Base-by-base conservation (phyloP, 345 rosid genomes). In the Dimocarpus longan region DNA sequence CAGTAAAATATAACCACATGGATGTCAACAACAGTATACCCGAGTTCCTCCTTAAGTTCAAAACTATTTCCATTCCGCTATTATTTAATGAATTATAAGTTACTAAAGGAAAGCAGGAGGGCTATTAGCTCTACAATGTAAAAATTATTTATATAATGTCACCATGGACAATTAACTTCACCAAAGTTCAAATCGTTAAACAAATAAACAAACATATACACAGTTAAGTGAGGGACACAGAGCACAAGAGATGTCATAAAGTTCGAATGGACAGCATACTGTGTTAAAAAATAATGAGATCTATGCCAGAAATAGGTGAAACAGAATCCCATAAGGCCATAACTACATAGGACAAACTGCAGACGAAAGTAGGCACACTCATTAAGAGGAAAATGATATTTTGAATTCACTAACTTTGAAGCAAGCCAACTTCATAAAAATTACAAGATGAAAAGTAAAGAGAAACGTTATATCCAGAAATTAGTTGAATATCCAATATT, bases 381-480 rank as follows among this genome's bases (percentile, higher is more conserved):
- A 1, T 6, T 60, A 54, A 13, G 37, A 73, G 40, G 6, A 43
- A 73, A 73, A 60, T 18, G 54, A 71, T 10, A 71, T 54, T 24
- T 54, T 59, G 76, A 73, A 73, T 42, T n/a, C 50, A 56, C 46
- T n/a, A n/a, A 60, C 32, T 19, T 21, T 21, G 62, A 52, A 21
- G 8, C 54, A 59, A 73, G 76, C 68, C 15, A 73, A 42, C 54
- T 11, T 60, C 76, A 73, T 6, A 60, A 2, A 39, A 42, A 71
- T 54, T 60, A 73, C 22, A 40, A 15, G 54, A 73, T 60, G 39
- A 42, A 19, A 60, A 73, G 59, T 12, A 21, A 6, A 73, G 21
- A n/a, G n/a, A n/a, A n/a, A n/a, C n/a, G n/a, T n/a, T 22, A 74
- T 62, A 74, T 62, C 77, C 68, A 42, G 68, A 74, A n/a, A 2